phyloP scores from a whole-genome alignment of 441 rosid genomes.

The Pelargonium hybrid region DNA sequence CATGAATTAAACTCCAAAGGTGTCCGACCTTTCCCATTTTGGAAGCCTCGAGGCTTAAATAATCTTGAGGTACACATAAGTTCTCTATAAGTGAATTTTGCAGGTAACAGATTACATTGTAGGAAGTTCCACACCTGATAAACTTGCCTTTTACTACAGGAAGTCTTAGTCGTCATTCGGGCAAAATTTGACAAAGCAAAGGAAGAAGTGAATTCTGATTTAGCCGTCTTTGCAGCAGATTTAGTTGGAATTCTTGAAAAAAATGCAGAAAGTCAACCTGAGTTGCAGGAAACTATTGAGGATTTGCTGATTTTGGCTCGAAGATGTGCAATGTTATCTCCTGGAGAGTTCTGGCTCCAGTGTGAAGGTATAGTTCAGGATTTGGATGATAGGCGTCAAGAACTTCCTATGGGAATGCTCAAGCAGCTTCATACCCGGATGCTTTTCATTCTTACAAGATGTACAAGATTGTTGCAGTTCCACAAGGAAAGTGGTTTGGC shows the following conservation, averaged over 20 bases:
- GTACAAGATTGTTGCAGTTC: constrained; percentile 89
- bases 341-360: constrained; percentile 96
- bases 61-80: constrained; percentile 61
- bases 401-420: constrained; percentile 76
- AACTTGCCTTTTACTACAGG: constrained; percentile 38
- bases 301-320: constrained; percentile 90
- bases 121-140: constrained; percentile 15
- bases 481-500: constrained; percentile 95
- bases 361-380: constrained; percentile 99
- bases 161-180: constrained; percentile 63
- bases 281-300: constrained; percentile 96
- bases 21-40: constrained; percentile 86
- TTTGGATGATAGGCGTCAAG: constrained; percentile 93
- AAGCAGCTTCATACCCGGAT: constrained; percentile 92
- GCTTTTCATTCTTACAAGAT: constrained; percentile 97
- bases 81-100: constrained; percentile 6
- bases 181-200: constrained; percentile 92
- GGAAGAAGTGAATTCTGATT: constrained; percentile 97
- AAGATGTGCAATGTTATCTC: constrained; percentile 81
- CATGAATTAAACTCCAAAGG: constrained; percentile 97
- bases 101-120: constrained; percentile 14
- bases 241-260: constrained; percentile 87
- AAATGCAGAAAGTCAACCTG: constrained; percentile 91
- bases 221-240: constrained; percentile 89
- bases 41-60: constrained; percentile 81